Evolutionary conservation across 1,139 yeast genomes (phyloP), one percentile per base, ranked within the genome.

Genomic region (Diutina rugosa): DNA sequence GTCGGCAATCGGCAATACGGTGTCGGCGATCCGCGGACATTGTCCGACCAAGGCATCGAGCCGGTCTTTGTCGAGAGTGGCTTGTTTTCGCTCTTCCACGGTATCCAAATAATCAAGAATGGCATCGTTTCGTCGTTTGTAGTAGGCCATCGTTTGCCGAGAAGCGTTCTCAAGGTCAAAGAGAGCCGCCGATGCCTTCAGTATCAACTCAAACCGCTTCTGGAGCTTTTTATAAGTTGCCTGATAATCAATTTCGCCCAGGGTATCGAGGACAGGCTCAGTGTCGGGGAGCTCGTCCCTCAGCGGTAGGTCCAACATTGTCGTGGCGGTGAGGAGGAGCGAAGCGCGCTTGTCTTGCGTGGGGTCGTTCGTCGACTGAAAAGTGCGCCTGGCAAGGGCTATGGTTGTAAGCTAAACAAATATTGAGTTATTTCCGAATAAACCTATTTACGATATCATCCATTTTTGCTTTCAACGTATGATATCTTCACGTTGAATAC

Each of bases 111-210:
- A 49, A 12, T 49, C 53, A 4, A 49, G 28, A 21, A 49, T 7
- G 45, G 53, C 44, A 18, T 49, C 45, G 53, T 49, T 49, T 30
- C 53, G 53, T 49, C 53, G 53, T 49, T 49, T 49, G 10, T 32
- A 18, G 18, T 30, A 49, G 10, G 41, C 45, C 28, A 49, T 16
- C 35, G 53, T 30, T 30, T 49, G 53, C 12, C 53, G 41, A 9
- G 29, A 16, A 4, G 35, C 9, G 28, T 49, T 49, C 10, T 49
- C 53, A 7, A 18, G 16, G 12, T 49, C 53, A 32, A 49, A 49
- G 28, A 49, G 44, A 4, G 53, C n/a, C n/a, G 35, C n/a, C 8
- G 53, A n/a, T 7, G 32, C 45, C 32, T 49, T n/a, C 14, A 14
- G 29, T 10, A 32, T 44, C 35, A 49, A 6, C 10, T n/a, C 44